A percentile compares a stretch with the other conserved stretches of the same genome.
phyloP scores from a whole-genome alignment of 2,329 filamentous ascomycete species.

The Monilinia polystroma region DNA sequence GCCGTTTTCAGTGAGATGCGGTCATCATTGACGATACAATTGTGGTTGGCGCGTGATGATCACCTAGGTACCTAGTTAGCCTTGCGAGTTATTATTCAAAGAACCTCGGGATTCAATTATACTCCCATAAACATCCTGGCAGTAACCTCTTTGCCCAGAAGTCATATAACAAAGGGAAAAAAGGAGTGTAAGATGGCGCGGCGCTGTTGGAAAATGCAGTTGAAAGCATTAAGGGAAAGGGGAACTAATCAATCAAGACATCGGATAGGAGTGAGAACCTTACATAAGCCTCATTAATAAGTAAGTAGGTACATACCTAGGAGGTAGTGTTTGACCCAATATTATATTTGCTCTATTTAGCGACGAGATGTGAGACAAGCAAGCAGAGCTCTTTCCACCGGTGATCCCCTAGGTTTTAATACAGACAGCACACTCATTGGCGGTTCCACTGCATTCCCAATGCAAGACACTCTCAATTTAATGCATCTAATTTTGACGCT shows the following conservation, averaged over 20 bases:
- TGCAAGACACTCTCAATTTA: no score
- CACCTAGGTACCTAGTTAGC: not conserved
- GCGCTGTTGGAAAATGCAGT: not conserved
- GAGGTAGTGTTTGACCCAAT: not conserved
- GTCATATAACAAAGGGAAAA: not conserved
- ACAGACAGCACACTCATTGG: no score
- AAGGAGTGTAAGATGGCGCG: not conserved
- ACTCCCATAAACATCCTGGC: not conserved
- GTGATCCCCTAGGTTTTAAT: no score
- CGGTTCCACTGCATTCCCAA: no score
- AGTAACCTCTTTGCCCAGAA: not conserved
- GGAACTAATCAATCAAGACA: no score
- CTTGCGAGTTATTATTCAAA: not conserved
- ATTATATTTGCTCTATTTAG: not conserved
- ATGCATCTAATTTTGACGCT: no score
- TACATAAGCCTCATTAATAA: not conserved
- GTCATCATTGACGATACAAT: not conserved
- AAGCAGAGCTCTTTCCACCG: no score
- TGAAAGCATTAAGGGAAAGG: not conserved
- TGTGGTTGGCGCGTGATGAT: no score
- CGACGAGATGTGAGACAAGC: not conserved
- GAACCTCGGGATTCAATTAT: not conserved
- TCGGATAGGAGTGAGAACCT: not conserved
- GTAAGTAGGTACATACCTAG: not conserved
- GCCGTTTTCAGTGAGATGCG: constrained; percentile 5